Percentiles rank a stretch among this genome's conserved stretches.
Conservation (phyloP, 345 rosid genomes). For the Populus deltoides region DNA sequence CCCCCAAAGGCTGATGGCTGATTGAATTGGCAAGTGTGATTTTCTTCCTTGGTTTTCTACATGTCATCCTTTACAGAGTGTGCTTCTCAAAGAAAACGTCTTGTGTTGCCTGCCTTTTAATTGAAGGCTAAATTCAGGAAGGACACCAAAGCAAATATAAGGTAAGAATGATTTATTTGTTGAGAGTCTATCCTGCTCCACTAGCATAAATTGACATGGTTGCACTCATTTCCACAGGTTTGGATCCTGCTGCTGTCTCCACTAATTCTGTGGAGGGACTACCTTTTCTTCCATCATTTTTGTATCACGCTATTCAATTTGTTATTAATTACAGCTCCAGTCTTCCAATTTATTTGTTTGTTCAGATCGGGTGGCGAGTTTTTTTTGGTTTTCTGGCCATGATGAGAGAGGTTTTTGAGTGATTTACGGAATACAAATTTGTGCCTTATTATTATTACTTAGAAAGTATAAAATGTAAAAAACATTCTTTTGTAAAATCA, state of each 20-base stretch:
- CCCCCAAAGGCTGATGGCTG: conserved; percentile 50
- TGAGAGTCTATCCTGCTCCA: not conserved
- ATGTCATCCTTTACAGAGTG: not conserved
- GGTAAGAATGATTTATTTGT: conserved; percentile 9
- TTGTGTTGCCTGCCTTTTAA: conserved; percentile 1
- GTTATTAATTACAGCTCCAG: not conserved
- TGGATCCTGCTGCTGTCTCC: not conserved
- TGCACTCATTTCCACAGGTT: not conserved
- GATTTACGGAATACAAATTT: not conserved
- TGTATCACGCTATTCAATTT: conserved; percentile 5
- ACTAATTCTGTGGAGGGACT: not conserved
- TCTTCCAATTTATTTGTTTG: not conserved
- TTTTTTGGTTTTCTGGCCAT: not conserved
- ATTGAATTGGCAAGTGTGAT: not conserved
- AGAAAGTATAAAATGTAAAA: not conserved
- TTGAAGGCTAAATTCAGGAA: conserved; percentile 6
- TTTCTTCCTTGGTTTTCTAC: not conserved
- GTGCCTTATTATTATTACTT: not conserved
- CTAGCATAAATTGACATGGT: not conserved
- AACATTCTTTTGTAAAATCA: not conserved
- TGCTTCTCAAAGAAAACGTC: conserved; percentile 4
- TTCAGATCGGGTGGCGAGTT: not conserved
- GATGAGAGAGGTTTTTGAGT: not conserved
- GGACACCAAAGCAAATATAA: not conserved
- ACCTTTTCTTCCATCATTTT: not conserved